Percentiles rank a stretch among this genome's conserved stretches.
phyloP scores from a whole-genome alignment of 345 rosid genomes.

The Eutrema heterophyllum region DNA sequence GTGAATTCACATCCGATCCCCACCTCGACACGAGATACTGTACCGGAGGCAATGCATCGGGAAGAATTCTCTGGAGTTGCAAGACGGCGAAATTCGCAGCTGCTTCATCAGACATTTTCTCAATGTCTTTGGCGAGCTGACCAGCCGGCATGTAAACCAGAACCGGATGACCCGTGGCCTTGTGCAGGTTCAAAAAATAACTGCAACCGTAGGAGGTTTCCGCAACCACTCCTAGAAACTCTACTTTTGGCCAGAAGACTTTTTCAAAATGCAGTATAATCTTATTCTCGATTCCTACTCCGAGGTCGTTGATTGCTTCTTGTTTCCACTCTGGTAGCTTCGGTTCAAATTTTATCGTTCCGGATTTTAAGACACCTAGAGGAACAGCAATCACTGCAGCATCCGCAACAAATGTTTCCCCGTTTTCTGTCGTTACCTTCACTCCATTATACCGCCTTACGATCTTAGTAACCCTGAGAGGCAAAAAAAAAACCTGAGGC shows the following conservation, averaged over 20 bases:
- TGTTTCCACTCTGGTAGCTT: constrained; percentile 93
- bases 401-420: constrained; percentile 68
- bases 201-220: constrained; percentile 88
- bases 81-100: constrained; percentile 76
- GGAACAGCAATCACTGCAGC: constrained; percentile 80
- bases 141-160: constrained; percentile 99
- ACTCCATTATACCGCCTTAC: constrained; percentile 67
- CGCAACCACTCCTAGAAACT: constrained; percentile 92
- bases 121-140: constrained; percentile 91
- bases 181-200: constrained; percentile 95
- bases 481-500: background rate
- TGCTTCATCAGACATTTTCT: constrained; percentile 96
- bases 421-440: constrained; percentile 70
- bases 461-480: constrained; percentile 66
- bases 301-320: constrained; percentile 79
- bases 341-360: constrained; percentile 65
- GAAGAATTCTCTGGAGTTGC: constrained; percentile 87
- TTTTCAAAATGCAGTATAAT: constrained; percentile 69
- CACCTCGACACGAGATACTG: constrained; percentile 70
- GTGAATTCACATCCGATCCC: constrained; percentile 71
- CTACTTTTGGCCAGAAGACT: constrained; percentile 98
- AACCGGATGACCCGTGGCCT: constrained; percentile 83
- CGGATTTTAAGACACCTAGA: constrained; percentile 81
- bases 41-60: constrained; percentile 71
- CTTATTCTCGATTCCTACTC: constrained; percentile 94